Percentiles rank a stretch among this genome's conserved stretches.
phyloP scores from a whole-genome alignment of 1,284 basidiomycete genomes.

The Malassezia japonica region DNA sequence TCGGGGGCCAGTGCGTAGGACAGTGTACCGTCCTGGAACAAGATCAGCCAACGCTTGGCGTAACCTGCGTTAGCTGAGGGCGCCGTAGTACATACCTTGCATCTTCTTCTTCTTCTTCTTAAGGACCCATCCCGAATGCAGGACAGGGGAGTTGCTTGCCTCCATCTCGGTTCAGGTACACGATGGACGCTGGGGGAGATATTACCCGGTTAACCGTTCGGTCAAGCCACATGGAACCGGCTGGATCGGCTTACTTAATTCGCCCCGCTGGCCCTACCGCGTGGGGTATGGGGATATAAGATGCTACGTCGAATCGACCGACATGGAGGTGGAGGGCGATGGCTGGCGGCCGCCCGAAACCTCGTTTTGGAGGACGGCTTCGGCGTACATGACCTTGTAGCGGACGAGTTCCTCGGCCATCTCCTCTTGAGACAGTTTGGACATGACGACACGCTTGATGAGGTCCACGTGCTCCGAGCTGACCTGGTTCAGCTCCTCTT shows the following conservation, averaged over 20 bases:
- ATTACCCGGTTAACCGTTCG: too few species aligned
- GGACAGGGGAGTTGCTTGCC: conserved; percentile 15
- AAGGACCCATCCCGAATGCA: conserved; percentile 44
- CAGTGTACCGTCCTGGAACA: conserved; percentile 38
- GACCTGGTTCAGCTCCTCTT: conserved; percentile 32
- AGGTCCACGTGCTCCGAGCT: conserved; percentile 44
- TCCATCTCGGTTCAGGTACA: too few species aligned
- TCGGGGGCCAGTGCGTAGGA: conserved; percentile 38
- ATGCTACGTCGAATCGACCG: not conserved
- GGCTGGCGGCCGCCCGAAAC: not conserved
- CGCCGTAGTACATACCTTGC: conserved; percentile 27
- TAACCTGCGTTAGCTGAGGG: conserved; percentile 23
- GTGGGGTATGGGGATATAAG: too few species aligned
- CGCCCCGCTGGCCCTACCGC: too few species aligned
- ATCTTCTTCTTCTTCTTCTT: conserved; percentile 49
- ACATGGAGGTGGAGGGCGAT: not conserved
- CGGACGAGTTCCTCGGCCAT: conserved; percentile 43
- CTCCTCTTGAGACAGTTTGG: conserved; percentile 45
- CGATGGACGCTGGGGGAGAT: too few species aligned
- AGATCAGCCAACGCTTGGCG: conserved; percentile 44
- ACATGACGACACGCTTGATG: conserved; percentile 40
- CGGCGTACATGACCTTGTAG: conserved; percentile 44
- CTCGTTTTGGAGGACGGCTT: conserved; percentile 29
- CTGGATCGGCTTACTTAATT: too few species aligned
- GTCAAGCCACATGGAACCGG: too few species aligned